phyloP scores from a whole-genome alignment of 2,329 filamentous ascomycete species.

The Huntiella bhutanensis region DNA sequence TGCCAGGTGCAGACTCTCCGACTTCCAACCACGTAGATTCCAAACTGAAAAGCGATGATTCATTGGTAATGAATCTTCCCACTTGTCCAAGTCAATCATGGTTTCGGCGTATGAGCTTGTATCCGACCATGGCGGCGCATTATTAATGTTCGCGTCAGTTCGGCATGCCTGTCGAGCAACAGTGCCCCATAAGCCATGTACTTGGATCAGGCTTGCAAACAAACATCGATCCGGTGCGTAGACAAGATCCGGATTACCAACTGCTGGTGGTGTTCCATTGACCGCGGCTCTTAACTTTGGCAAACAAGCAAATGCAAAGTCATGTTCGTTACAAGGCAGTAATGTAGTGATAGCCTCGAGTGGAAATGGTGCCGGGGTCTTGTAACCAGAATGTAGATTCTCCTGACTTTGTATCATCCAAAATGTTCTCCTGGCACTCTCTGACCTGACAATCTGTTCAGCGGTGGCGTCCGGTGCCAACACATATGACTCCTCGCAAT shows the following conservation, averaged over 20 bases:
- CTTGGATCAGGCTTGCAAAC: constrained; percentile 21
- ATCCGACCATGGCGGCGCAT: constrained; percentile 14
- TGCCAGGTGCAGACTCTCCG: constrained; percentile 19
- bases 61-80: constrained; percentile 17
- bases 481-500: constrained; percentile 20
- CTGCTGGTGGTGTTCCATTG: constrained; percentile 17
- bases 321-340: constrained; percentile 20
- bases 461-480: constrained; percentile 14
- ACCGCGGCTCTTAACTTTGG: constrained; percentile 18
- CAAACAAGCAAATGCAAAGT: constrained; percentile 20
- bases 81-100: constrained; percentile 13
- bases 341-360: constrained; percentile 19
- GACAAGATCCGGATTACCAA: constrained; percentile 15
- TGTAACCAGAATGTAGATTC: constrained; percentile 20
- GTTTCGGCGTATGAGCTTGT: constrained; percentile 16
- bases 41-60: constrained; percentile 19
- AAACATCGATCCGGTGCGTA: constrained; percentile 16
- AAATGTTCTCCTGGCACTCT: constrained; percentile 20
- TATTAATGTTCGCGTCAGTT: constrained; percentile 7
- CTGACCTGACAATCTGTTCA: constrained; percentile 18
- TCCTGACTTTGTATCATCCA: constrained; percentile 22
- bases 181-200: constrained; percentile 21
- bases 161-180: constrained; percentile 17
- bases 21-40: constrained; percentile 21
- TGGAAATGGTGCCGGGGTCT: constrained; percentile 18